Evolutionary conservation across 2,329 filamentous ascomycete species (phyloP).

Genomic region (Periconia sp.): DNA sequence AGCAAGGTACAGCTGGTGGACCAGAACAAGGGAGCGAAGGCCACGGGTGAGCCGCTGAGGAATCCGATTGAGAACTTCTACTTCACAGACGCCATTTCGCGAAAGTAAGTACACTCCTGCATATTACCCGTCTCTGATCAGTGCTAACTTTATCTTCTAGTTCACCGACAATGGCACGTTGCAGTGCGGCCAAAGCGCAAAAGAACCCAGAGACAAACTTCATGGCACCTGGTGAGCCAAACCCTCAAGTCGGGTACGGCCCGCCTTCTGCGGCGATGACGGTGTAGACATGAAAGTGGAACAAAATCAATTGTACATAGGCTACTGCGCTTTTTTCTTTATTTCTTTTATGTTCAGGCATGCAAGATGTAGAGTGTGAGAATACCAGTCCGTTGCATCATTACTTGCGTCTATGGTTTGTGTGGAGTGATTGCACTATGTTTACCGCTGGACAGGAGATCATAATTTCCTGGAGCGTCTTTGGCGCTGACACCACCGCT

Average conservation of each 20-base stretch:
- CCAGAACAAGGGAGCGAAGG: constrained; percentile 86
- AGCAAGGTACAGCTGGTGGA: constrained; percentile 96
- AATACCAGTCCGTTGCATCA: constrained; percentile 17
- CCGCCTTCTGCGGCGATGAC: constrained; percentile 29
- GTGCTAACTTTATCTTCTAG: constrained; percentile 54
- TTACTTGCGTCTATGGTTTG: background rate
- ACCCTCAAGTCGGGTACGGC: constrained; percentile 52
- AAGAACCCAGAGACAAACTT: constrained; percentile 59
- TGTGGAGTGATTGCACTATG: too few species aligned
- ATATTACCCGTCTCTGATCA: background rate
- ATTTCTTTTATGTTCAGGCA: constrained; percentile 23
- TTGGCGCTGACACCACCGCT: too few species aligned
- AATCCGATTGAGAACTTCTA: constrained; percentile 95
- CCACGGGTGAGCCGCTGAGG: constrained; percentile 76
- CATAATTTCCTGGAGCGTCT: too few species aligned
- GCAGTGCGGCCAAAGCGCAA: constrained; percentile 85
- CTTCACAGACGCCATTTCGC: constrained; percentile 95
- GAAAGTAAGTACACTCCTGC: constrained; percentile 70
- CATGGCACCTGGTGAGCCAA: constrained; percentile 55
- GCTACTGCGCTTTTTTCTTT: constrained; percentile 25
- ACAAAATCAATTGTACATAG: constrained; percentile 38
- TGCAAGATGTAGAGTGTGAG: constrained; percentile 29
- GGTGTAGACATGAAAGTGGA: constrained; percentile 9
- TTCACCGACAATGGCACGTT: constrained; percentile 97
- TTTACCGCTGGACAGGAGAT: too few species aligned